Evolutionary conservation across 148 eudicot genomes (phyloP).

Genomic region (Camellia japonica): DNA sequence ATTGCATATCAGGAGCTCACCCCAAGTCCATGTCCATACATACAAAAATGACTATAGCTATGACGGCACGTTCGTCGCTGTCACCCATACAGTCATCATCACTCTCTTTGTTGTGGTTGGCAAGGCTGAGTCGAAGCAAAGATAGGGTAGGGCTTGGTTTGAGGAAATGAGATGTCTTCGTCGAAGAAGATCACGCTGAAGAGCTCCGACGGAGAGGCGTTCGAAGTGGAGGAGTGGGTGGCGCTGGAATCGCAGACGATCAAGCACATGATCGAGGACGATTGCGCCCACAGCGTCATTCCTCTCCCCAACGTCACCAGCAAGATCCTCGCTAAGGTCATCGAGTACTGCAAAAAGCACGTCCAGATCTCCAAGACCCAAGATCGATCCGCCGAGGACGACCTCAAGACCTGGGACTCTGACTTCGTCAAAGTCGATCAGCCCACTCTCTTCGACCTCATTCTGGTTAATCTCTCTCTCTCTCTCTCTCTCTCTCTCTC

Average conservation of each 20-base stretch:
- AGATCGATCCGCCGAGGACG: constrained; percentile 34
- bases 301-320: constrained; percentile 50
- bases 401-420: constrained; percentile 40
- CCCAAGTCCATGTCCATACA: too few species aligned
- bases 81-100: too few species aligned
- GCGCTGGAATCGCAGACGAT: constrained; percentile 48
- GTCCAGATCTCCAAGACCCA: constrained; percentile 33
- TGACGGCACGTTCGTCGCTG: too few species aligned
- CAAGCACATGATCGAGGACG: constrained; percentile 51
- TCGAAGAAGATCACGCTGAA: constrained; percentile 31
- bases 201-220: constrained; percentile 51
- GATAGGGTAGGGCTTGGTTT: not conserved
- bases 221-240: constrained; percentile 44
- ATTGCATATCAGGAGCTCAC: too few species aligned
- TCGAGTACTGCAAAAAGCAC: constrained; percentile 52
- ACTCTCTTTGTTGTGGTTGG: too few species aligned
- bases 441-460: constrained; percentile 53
- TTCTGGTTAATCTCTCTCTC: constrained; percentile 27
- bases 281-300: constrained; percentile 41
- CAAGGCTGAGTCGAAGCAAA: too few species aligned
- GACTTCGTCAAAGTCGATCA: constrained; percentile 54
- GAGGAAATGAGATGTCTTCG: not conserved
- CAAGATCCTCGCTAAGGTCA: constrained; percentile 41
- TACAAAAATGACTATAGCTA: too few species aligned
- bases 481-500: not conserved